Conservation (phyloP, 441 rosid genomes). For the Eruca vesicaria region DNA sequence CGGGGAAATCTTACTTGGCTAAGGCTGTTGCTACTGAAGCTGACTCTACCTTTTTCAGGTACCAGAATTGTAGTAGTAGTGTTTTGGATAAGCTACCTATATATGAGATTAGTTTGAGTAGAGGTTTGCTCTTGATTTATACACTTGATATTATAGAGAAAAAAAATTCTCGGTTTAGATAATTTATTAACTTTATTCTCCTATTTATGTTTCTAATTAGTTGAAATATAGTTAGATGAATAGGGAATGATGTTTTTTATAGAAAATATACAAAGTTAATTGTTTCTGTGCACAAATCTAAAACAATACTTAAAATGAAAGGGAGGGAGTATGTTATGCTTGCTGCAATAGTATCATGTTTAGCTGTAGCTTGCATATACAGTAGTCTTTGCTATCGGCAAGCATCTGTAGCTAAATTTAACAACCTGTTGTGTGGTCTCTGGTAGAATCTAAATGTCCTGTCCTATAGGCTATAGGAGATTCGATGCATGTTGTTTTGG, state of each 20-base stretch:
- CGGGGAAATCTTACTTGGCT: slow-evolving; percentile 98
- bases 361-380: not conserved
- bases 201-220: no score
- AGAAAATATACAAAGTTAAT: no score
- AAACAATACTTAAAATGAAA: no score
- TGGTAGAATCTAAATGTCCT: slow-evolving; percentile 2
- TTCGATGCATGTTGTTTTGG: not conserved
- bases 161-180: no score
- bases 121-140: not conserved
- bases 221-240: no score
- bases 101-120: not conserved
- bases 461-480: not conserved
- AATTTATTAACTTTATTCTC: no score
- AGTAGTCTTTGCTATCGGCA: not conserved
- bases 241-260: no score
- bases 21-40: slow-evolving; percentile 99
- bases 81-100: not conserved
- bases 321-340: not conserved
- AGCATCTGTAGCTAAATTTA: not conserved
- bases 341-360: not conserved
- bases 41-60: slow-evolving; percentile 98
- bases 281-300: no score
- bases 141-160: no score
- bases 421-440: not conserved
- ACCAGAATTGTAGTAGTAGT: not conserved